Percentiles rank a stretch among this genome's conserved stretches.
Evolutionary conservation across 495 filamentous ascomycete genomes (phyloP).

Genomic region (Articulospora tetracladia): DNA sequence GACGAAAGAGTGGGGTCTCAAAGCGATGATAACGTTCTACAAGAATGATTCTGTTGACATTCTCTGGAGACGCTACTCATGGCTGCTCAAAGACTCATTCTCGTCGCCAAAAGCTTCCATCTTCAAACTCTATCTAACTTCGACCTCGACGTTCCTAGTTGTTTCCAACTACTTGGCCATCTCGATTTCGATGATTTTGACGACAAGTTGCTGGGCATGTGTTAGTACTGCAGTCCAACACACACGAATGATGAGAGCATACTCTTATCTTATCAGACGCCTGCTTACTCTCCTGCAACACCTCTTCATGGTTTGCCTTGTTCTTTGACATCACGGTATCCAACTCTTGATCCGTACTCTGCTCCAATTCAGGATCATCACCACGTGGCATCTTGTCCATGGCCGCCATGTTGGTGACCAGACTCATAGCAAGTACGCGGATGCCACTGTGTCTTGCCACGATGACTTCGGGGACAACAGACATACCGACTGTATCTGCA

Average conservation of each 20-base stretch:
- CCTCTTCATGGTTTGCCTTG: slow-evolving; percentile 70
- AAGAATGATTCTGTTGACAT: no score
- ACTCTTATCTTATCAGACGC: slow-evolving; percentile 68
- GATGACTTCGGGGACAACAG: slow-evolving; percentile 73
- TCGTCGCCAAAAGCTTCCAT: neutral
- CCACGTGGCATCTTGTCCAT: slow-evolving; percentile 60
- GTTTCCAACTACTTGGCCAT: neutral
- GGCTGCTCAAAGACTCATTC: neutral
- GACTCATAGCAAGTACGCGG: slow-evolving; percentile 66
- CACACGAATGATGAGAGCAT: neutral
- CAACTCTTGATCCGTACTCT: slow-evolving; percentile 43
- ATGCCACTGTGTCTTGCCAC: slow-evolving; percentile 69
- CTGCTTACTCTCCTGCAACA: slow-evolving; percentile 57
- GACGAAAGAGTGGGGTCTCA: slow-evolving; percentile 7
- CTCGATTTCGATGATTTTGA: slow-evolving; percentile 17
- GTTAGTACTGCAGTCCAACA: neutral
- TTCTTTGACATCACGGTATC: slow-evolving; percentile 55
- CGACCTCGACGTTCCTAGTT: neutral
- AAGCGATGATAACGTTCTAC: neutral
- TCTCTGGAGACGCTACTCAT: neutral
- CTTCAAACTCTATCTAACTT: neutral
- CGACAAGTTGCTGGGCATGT: slow-evolving; percentile 12
- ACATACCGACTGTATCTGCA: slow-evolving; percentile 76
- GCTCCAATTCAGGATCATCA: slow-evolving; percentile 40
- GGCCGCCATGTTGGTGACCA: slow-evolving; percentile 74